phyloP scores from a whole-genome alignment of 139 green algal genomes.

The Chlorella ohadii region DNA sequence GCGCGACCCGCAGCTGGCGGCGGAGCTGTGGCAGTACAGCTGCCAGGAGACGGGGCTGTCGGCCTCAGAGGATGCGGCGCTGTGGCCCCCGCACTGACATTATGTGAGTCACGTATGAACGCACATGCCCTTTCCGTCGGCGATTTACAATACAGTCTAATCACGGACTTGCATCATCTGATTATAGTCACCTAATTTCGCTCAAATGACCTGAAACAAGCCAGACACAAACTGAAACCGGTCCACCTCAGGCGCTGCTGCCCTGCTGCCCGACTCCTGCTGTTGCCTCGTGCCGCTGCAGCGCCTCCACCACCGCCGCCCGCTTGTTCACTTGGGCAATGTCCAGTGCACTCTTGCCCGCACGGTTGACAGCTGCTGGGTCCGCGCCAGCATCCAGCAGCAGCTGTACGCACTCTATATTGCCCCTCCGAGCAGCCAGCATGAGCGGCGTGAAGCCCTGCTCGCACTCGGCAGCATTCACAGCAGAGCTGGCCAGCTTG shows the following conservation, averaged over 20 bases:
- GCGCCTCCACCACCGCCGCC: conserved; percentile 72
- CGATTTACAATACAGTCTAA: too few species aligned
- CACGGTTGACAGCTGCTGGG: conserved; percentile 70
- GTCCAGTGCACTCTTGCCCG: conserved; percentile 94
- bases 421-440: neutral
- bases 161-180: too few species aligned
- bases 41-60: conserved; percentile 24
- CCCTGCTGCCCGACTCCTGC: too few species aligned
- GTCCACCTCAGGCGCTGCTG: neutral
- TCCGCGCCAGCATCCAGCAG: conserved; percentile 53
- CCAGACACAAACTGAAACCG: too few species aligned
- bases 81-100: conserved; percentile 37
- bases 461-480: neutral
- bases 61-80: conserved; percentile 4
- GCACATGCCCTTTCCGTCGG: too few species aligned
- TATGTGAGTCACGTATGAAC: too few species aligned
- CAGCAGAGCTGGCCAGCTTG: neutral
- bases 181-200: too few species aligned
- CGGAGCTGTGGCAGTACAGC: conserved; percentile 35
- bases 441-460: conserved; percentile 3
- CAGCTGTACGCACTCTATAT: conserved; percentile 1
- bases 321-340: conserved; percentile 96
- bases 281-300: conserved; percentile 38
- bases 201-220: too few species aligned
- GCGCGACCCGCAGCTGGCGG: conserved; percentile 18